Percentiles rank a stretch among this genome's conserved stretches.
These are phyloP conservation scores for Rhexocercosporidium sp. DNA, from an alignment of 2,329 filamentous ascomycete genomes.

Conservation along the genomic window DNA sequence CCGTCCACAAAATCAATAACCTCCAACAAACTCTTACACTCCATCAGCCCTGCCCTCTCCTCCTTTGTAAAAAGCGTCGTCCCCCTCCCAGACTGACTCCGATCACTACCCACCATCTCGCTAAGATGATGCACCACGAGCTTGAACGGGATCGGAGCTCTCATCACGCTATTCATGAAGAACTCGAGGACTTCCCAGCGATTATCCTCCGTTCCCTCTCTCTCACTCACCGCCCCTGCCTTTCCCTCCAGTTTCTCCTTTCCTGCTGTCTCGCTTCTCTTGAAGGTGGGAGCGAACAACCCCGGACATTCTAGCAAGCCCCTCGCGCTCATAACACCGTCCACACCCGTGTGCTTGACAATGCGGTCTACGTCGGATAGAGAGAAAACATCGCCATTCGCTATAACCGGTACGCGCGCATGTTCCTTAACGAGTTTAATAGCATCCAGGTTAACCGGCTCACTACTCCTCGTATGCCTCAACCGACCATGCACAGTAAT, in stretches of 20 bases:
- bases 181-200: conserved; percentile 66
- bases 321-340: conserved; percentile 73
- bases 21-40: conserved; percentile 58
- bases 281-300: conserved; percentile 51
- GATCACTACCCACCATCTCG: conserved; percentile 68
- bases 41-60: conserved; percentile 57
- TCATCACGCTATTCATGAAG: conserved; percentile 64
- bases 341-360: conserved; percentile 49
- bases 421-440: conserved; percentile 54
- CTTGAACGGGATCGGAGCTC: conserved; percentile 65
- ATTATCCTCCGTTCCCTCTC: conserved; percentile 47
- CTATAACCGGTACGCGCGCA: conserved; percentile 63
- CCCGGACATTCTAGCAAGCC: conserved; percentile 72
- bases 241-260: not conserved
- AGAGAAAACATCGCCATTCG: conserved; percentile 73
- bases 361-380: conserved; percentile 45
- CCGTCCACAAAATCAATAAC: conserved; percentile 65
- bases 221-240: not conserved
- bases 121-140: conserved; percentile 68
- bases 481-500: conserved; percentile 74
- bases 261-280: not conserved
- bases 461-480: conserved; percentile 62
- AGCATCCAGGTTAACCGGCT: conserved; percentile 65
- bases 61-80: conserved; percentile 53
- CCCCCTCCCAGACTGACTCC: conserved; percentile 57